Evolutionary conservation across 116 monocot species (phyloP).

Genomic region (Phalaenopsis hybrid): DNA sequence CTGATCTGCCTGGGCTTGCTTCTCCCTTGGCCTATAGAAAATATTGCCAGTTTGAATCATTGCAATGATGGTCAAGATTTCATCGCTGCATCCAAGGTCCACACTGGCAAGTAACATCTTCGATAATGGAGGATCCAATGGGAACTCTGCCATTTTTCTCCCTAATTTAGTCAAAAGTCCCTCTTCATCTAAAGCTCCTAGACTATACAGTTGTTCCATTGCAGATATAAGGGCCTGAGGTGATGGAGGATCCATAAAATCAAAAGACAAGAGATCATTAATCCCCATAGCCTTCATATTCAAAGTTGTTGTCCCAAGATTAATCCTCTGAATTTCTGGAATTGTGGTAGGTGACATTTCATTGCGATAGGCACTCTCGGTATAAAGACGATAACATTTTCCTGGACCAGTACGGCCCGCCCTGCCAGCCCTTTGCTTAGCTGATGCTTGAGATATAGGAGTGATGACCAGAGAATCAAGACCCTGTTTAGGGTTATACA

Average conservation of each 20-base stretch:
- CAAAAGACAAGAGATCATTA: slow-evolving; percentile 89
- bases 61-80: slow-evolving; percentile 90
- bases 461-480: slow-evolving; percentile 94
- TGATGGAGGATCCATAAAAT: slow-evolving; percentile 96
- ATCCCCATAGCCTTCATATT: slow-evolving; percentile 97
- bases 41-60: slow-evolving; percentile 95
- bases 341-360: slow-evolving; percentile 89
- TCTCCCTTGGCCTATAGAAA: slow-evolving; percentile 91
- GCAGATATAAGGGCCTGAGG: slow-evolving; percentile 93
- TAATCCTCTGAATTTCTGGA: slow-evolving; percentile 96
- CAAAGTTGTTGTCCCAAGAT: slow-evolving; percentile 70
- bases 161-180: slow-evolving; percentile 88
- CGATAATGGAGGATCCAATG: slow-evolving; percentile 81
- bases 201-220: slow-evolving; percentile 87
- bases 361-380: slow-evolving; percentile 92
- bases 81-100: slow-evolving; percentile 93
- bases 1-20: slow-evolving; percentile 93
- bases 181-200: slow-evolving; percentile 94
- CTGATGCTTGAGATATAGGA: slow-evolving; percentile 96
- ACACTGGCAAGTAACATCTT: slow-evolving; percentile 96
- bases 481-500: slow-evolving; percentile 89
- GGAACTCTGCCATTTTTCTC: slow-evolving; percentile 98
- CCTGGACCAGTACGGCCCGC: slow-evolving; percentile 98
- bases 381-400: slow-evolving; percentile 92
- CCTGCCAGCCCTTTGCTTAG: slow-evolving; percentile 96